Percentiles rank a stretch among this genome's conserved stretches.
These are phyloP conservation scores for Anastatica hierochuntica DNA, from an alignment of 345 rosid genomes.

Conservation along the genomic window DNA sequence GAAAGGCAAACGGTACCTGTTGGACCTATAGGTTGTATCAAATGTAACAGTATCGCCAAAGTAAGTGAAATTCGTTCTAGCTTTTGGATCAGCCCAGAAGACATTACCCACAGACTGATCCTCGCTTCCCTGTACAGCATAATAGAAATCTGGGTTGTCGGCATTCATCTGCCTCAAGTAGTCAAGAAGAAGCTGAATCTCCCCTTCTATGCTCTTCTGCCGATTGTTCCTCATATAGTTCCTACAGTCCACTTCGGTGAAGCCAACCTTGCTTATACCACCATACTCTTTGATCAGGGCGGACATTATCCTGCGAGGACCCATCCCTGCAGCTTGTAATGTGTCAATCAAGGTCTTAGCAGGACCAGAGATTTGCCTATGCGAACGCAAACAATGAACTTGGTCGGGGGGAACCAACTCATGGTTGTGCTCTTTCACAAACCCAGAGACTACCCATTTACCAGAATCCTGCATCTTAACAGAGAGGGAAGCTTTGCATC, in stretches of 20 bases:
- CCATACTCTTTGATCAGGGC: conserved; percentile 48
- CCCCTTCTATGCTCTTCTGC: conserved; percentile 42
- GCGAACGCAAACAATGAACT: conserved; percentile 49
- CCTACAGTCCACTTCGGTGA: conserved; percentile 51
- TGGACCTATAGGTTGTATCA: conserved; percentile 42
- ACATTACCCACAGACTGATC: conserved; percentile 35
- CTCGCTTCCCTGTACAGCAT: conserved; percentile 31
- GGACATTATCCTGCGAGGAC: conserved; percentile 54
- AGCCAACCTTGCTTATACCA: conserved; percentile 52
- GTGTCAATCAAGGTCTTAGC: conserved; percentile 58
- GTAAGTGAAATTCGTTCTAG: conserved; percentile 24
- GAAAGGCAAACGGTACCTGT: conserved; percentile 40
- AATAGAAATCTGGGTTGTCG: conserved; percentile 33
- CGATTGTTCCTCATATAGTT: conserved; percentile 50
- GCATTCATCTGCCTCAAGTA: conserved; percentile 41
- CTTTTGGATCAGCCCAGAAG: conserved; percentile 44
- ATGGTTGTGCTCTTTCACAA: conserved; percentile 45
- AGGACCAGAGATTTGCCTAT: conserved; percentile 51
- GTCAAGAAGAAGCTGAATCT: conserved; percentile 41
- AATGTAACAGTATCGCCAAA: conserved; percentile 42
- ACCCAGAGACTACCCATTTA: conserved; percentile 47
- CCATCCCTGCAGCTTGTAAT: conserved; percentile 58
- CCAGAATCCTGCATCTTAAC: conserved; percentile 59
- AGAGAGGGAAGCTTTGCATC: conserved; percentile 51
- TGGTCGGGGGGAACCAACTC: conserved; percentile 54